Base-by-base conservation (phyloP, 768 basidiomycete genomes). In the Tricholoma sp. region DNA sequence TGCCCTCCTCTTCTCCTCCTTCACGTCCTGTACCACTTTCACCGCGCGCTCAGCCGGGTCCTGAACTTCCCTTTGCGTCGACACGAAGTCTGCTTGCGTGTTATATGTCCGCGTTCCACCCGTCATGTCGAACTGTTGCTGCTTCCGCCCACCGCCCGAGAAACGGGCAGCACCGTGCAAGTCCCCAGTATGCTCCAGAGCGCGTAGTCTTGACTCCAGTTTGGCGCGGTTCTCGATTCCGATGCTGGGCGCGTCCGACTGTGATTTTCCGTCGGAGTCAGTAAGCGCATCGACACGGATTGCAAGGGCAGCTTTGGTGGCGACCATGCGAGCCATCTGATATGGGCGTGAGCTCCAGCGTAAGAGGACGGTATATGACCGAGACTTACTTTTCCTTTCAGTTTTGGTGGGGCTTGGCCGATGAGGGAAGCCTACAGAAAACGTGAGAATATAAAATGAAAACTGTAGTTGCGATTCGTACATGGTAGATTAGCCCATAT, bases 241-340 rank as follows among this genome's bases (percentile, higher is more conserved):
- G 68, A 98, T 86, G 63, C 91, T 84, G 1, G 94, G 85, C 2
- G 94, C 90, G 6, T 77, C 71, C 37, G 84, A 75, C 57, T 89
- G 92, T 1, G 91, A 92, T 71, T 98, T 97, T 63, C 86, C 89
- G 57, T 98, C 92, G 8, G 86, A 79, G 59, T 97, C 94, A 41
- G 95, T 89, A 47, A 99, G 86, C 6, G 97, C 97, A 63, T 99
- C 97, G 36, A 98, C 93, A 71, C 97, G 96, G 65, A 97, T 93
- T 4, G 96, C 96, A 12, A 99, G 84, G 1, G 97, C 91, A 3
- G 96, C 87, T 78, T 99, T 99, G 49, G 97, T 98, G 50, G 97
- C 95, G 31, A 98, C 94, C 97, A 99, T 99, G 66, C 97, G 91
- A 18, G 97, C 97, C 97, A 98, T 98, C 88, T 91, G 53, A 49